phyloP scores from a whole-genome alignment of 2,329 filamentous ascomycete genomes.

The Monosporascus sp. region DNA sequence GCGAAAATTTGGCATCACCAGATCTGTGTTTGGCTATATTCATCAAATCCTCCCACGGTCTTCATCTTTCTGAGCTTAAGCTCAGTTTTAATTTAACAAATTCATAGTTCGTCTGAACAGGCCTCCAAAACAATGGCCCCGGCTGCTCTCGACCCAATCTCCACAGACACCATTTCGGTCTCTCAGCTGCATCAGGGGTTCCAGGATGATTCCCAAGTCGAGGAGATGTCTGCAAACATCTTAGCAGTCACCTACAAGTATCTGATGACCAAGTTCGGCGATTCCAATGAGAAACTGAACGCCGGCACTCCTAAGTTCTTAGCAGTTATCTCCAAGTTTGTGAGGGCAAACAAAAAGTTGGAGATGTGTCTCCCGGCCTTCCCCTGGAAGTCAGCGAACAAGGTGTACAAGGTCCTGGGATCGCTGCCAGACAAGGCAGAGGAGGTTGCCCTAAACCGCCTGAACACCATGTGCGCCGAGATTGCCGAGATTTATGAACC shows the following conservation, averaged over 20 bases:
- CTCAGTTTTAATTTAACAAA: too few relatives aligned
- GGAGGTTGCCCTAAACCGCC: conserved; percentile 41
- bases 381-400: conserved; percentile 55
- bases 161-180: not conserved
- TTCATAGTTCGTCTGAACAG: too few relatives aligned
- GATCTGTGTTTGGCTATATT: too few relatives aligned
- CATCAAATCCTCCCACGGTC: too few relatives aligned
- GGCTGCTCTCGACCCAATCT: not conserved
- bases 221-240: not conserved
- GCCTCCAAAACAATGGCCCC: not conserved
- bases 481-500: conserved; percentile 40
- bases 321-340: not conserved
- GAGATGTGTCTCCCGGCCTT: conserved; percentile 43
- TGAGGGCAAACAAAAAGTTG: not conserved
- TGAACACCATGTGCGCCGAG: conserved; percentile 41
- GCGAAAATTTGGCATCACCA: too few relatives aligned
- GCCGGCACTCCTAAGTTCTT: not conserved
- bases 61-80: too few relatives aligned
- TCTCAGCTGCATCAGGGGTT: not conserved
- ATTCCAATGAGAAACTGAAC: not conserved
- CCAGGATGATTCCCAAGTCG: not conserved
- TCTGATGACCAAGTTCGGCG: not conserved
- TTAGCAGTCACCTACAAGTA: not conserved
- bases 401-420: conserved; percentile 45
- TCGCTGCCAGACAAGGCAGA: conserved; percentile 47